Evolutionary conservation across 2,329 filamentous ascomycete genomes (phyloP).

Genomic region (Fusarium sp.): DNA sequence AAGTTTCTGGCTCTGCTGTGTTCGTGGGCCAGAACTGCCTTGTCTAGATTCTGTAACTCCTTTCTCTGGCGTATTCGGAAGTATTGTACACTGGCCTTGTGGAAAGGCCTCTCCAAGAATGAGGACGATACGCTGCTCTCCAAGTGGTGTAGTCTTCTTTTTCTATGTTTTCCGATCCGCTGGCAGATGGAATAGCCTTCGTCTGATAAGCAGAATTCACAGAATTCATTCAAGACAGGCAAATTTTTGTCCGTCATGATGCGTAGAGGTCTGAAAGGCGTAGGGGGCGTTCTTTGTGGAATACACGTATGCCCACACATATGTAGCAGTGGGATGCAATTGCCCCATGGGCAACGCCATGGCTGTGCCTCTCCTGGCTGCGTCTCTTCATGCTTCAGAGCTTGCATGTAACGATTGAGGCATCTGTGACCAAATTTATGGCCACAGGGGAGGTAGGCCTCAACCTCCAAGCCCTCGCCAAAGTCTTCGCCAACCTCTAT

Average conservation of each 20-base stretch:
- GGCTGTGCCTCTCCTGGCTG: background rate
- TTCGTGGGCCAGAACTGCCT: background rate
- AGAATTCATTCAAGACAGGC: background rate
- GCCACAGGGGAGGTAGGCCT: conserved; percentile 41
- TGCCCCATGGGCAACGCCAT: background rate
- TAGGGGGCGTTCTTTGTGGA: background rate
- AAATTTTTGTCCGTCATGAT: background rate
- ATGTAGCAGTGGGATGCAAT: conserved; percentile 31
- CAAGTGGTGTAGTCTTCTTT: background rate
- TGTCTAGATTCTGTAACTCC: background rate
- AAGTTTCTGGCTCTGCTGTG: background rate
- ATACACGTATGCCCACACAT: conserved; percentile 19
- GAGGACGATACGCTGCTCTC: background rate
- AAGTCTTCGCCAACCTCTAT: background rate
- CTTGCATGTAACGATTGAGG: conserved; percentile 14
- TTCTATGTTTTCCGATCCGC: background rate
- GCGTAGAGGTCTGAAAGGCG: background rate
- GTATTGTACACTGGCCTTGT: background rate
- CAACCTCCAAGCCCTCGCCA: conserved; percentile 15
- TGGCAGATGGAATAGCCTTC: background rate
- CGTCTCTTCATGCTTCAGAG: background rate
- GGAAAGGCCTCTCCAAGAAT: background rate
- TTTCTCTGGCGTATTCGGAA: background rate
- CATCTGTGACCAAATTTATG: conserved; percentile 41
- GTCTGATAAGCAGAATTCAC: conserved; percentile 6